A percentile compares a stretch with the other conserved stretches of the same genome.
These are phyloP conservation scores for Typha latifolia DNA, from an alignment of 176 grass and related monocot species.

Conservation along the genomic window DNA sequence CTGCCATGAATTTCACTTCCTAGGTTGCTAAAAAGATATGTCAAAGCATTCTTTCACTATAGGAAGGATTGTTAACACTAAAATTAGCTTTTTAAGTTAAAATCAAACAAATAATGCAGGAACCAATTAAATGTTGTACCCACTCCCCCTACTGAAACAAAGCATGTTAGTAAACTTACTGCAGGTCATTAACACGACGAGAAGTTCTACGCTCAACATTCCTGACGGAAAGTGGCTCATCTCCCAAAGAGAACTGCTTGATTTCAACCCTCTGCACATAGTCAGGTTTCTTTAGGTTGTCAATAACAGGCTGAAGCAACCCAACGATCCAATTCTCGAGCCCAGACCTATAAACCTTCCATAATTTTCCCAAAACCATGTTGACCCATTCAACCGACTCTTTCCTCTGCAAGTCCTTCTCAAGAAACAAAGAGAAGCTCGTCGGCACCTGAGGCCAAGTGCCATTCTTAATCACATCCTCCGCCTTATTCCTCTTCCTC, in stretches of 20 bases:
- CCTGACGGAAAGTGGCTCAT: constrained; percentile 76
- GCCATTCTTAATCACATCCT: constrained; percentile 67
- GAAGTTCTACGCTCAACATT: constrained; percentile 92
- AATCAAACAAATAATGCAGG: too few relatives aligned
- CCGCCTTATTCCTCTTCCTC: constrained; percentile 50
- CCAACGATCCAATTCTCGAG: constrained; percentile 92
- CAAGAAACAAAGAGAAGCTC: constrained; percentile 83
- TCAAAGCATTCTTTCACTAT: too few relatives aligned
- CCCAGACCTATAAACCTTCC: constrained; percentile 90
- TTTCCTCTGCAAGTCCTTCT: constrained; percentile 97
- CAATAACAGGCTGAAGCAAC: constrained; percentile 83
- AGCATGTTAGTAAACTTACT: constrained; percentile 35
- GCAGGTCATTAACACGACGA: constrained; percentile 68
- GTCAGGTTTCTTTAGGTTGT: constrained; percentile 74
- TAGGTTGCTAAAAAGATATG: too few relatives aligned
- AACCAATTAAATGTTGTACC: too few relatives aligned
- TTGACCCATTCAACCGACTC: constrained; percentile 99
- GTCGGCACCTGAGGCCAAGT: constrained; percentile 91
- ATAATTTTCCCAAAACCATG: constrained; percentile 94
- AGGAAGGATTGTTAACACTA: too few relatives aligned
- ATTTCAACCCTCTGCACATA: constrained; percentile 95
- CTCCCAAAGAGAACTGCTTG: constrained; percentile 89
- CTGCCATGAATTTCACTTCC: too few relatives aligned
- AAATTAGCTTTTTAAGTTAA: too few relatives aligned
- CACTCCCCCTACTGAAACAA: too few relatives aligned